A percentile compares a stretch with the other conserved stretches of the same genome.
Evolutionary conservation across 140 eudicot species (phyloP).

Genomic region (Cichorium intybus): DNA sequence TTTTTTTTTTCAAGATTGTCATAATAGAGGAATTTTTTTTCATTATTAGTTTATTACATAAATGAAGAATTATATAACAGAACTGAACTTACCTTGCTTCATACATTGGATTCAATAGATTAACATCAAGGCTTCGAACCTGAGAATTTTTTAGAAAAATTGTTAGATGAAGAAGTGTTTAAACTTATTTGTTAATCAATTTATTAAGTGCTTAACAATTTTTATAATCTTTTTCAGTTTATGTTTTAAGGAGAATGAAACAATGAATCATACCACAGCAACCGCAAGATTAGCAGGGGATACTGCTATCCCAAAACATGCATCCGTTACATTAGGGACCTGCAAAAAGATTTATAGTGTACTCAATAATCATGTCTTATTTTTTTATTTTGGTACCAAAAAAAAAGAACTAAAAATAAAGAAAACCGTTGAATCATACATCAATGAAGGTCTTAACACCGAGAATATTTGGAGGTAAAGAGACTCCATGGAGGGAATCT

Average conservation of each 20-base stretch:
- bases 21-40: not conserved
- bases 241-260: not conserved
- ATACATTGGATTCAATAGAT: conserved; percentile 79
- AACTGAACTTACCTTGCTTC: conserved; percentile 57
- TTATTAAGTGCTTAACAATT: conserved; percentile 2
- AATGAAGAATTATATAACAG: not conserved
- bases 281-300: conserved; percentile 89
- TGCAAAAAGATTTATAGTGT: conserved; percentile 33
- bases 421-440: conserved; percentile 38
- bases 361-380: conserved; percentile 6
- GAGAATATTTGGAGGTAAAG: conserved; percentile 69
- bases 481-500: conserved; percentile 45
- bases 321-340: conserved; percentile 70
- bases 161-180: conserved; percentile 12
- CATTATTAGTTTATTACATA: not conserved
- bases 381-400: not conserved
- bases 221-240: not conserved
- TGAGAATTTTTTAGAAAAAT: conserved; percentile 31
- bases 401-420: not conserved
- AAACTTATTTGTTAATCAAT: conserved; percentile 10
- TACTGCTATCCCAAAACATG: conserved; percentile 80
- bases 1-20: not conserved
- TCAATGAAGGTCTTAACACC: conserved; percentile 63
- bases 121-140: conserved; percentile 76
- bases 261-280: conserved; percentile 63